Evolutionary conservation across 2,329 filamentous ascomycete species (phyloP), one percentile per base, ranked within the genome.

Genomic region (Blastomyces silverae): DNA sequence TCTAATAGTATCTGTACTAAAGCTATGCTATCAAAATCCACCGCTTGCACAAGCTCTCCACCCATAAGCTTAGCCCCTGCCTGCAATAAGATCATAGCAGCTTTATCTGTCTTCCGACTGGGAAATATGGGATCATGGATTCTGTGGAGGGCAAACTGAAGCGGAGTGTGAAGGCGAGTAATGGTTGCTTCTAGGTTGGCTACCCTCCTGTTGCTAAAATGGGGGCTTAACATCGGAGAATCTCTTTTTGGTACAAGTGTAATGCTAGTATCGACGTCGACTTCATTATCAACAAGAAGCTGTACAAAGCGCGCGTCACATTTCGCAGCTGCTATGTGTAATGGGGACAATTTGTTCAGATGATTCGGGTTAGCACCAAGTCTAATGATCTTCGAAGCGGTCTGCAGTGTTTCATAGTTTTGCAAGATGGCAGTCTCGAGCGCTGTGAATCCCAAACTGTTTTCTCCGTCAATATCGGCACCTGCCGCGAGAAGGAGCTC

Each of bases 291-390:
- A 39, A 58, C 34, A 58, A 58, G 56, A 20, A 58, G 56, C n/a
- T 42, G 20, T 42, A 58, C 56, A n/a, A 58, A 58, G 34, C 22
- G 20, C 11, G 34, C 17, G 11, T 58, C 56, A 39, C 11, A 39
- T 2, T 58, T 39, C n/a, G 56, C 56, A 39, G 56, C 56, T n/a
- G 56, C 56, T 34, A 58, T 58, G 7, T 58, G 56, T 42, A 58
- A 42, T 25, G 68, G 66, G 11, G 67, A 44, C n/a, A 58, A 34
- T 25, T 42, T 42, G 20, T 42, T 25, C 31, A 22, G 2, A 28
- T 34, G 34, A 42, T 58, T 58, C 22, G 22, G 34, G 42, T 39
- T 15, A 58, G 56, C 56, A 39, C 56, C 56, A 25, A 39, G 56
- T 22, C 13, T 58, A 42, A 58, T n/a, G 34, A 44, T n/a, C 22